Base-by-base conservation (phyloP, 352 stramenopile genomes). In the Pythium aquatile region DNA sequence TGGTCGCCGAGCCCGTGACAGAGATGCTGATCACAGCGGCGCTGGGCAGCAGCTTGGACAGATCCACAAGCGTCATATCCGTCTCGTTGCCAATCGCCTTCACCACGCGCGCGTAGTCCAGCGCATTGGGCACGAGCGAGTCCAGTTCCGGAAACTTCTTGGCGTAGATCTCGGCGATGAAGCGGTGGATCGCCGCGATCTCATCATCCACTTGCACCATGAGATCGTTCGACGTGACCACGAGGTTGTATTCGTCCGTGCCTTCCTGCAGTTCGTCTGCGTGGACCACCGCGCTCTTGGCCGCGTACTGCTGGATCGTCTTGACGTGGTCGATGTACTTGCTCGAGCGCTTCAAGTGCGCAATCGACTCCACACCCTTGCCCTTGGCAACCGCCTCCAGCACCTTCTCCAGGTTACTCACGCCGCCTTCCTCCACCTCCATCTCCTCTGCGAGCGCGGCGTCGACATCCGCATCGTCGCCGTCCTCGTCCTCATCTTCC, bases 131-230 rank as follows among this genome's bases (percentile, higher is more conserved):
- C 26, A 99, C 78, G 13, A 99, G 75, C 44, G 96, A 93, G 71
- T 98, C 93, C 24, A 99, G 79, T 65, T 98, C 95, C 0, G 96
- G 93, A 71, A 99, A 98, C 73, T 98, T 98, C 20, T 80, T 78
- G 42, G 83, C 72, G 75, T 99, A 98, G 8, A 96, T 66, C 46
- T 98, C 91, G 4, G 87, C 78, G 40, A 98, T 83, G 64, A 97
- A 97, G 26, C 87, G 83, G 69, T 98, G 93, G 37, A 97, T 86
- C 5, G 78, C 80, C 20, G 78, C 74, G 53, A 98, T 94, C 69
- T 98, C 93, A 68, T 98, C 91, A 66, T 98, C 91, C 49, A 98
- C 97, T 56, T 96, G 81, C 54, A 93, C 81, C 77, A 98, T 94
- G 47, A 97, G 74, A 64, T 96, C 89, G 70, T 98, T 98, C 32